Evolutionary conservation across 2,329 filamentous ascomycete genomes (phyloP).

Genomic region (Phialophora macrospora): DNA sequence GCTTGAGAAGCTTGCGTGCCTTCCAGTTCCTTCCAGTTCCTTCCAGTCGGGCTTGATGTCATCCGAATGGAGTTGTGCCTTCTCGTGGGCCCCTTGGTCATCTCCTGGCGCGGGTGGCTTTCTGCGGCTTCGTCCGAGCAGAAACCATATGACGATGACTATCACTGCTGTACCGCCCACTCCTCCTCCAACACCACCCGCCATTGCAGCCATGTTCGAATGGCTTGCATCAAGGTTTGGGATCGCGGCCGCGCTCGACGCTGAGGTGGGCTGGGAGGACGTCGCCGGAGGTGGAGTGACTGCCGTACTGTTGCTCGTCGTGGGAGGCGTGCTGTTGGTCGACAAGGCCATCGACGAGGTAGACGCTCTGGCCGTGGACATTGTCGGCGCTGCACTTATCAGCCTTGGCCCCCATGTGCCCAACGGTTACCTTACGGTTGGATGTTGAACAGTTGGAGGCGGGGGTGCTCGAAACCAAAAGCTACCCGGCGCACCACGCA

Average conservation of each 20-base stretch:
- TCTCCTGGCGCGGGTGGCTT: background rate
- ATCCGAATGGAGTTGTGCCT: constrained; percentile 7
- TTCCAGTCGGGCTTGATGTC: background rate
- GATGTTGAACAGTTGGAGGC: background rate
- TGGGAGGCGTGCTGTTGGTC: background rate
- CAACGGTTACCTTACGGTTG: background rate
- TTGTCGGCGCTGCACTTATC: background rate
- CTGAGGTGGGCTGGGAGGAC: background rate
- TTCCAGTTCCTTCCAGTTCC: background rate
- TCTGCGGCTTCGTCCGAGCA: background rate
- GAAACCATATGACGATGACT: background rate
- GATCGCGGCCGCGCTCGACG: background rate
- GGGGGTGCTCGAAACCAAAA: background rate
- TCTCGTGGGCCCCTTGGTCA: background rate
- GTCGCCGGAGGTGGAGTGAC: background rate
- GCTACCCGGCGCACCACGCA: background rate
- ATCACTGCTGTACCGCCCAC: background rate
- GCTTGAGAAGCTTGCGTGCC: background rate
- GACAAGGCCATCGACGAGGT: background rate
- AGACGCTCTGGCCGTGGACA: background rate
- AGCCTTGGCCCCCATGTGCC: background rate
- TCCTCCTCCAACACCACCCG: constrained; percentile 1
- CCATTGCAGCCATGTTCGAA: background rate
- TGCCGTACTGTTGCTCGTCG: background rate
- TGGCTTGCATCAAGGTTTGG: background rate